Evolutionary conservation across 495 filamentous ascomycete genomes (phyloP).

Genomic region (Tirmania nivea): DNA sequence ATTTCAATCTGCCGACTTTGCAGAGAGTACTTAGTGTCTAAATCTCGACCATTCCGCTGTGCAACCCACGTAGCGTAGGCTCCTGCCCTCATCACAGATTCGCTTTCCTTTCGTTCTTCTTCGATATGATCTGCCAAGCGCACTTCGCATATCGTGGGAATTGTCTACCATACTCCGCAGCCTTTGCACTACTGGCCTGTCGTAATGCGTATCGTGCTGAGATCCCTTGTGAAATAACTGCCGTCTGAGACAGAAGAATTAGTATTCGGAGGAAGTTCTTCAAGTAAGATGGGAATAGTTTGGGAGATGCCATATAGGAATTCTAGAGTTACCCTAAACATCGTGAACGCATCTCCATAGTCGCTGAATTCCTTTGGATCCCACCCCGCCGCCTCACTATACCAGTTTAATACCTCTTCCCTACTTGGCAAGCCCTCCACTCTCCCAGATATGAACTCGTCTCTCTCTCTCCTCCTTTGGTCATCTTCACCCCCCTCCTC

Average conservation of each 20-base stretch:
- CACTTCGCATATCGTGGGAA: slow-evolving; percentile 46
- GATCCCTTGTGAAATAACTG: slow-evolving; percentile 86
- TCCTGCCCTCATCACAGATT: no score
- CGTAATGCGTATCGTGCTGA: slow-evolving; percentile 61
- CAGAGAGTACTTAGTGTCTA: no score
- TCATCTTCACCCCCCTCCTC: neutral
- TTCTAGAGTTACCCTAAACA: slow-evolving; percentile 23
- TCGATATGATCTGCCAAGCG: slow-evolving; percentile 47
- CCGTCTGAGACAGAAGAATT: slow-evolving; percentile 25
- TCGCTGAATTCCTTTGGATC: slow-evolving; percentile 25
- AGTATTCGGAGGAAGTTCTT: no score
- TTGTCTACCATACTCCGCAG: slow-evolving; percentile 43
- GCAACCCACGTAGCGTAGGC: no score
- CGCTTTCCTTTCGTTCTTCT: neutral
- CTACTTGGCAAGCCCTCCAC: slow-evolving; percentile 55
- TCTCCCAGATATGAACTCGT: slow-evolving; percentile 35
- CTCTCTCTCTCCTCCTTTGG: slow-evolving; percentile 17
- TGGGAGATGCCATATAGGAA: neutral
- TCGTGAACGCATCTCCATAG: slow-evolving; percentile 43
- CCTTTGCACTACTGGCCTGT: slow-evolving; percentile 76
- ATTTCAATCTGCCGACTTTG: no score
- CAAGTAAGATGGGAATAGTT: neutral
- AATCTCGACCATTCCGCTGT: no score
- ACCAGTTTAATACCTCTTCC: slow-evolving; percentile 53
- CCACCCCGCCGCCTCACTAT: slow-evolving; percentile 49